Conservation (phyloP, 176 grass and related monocot genomes). For the bread wheat (Triticum aestivum) region DNA sequence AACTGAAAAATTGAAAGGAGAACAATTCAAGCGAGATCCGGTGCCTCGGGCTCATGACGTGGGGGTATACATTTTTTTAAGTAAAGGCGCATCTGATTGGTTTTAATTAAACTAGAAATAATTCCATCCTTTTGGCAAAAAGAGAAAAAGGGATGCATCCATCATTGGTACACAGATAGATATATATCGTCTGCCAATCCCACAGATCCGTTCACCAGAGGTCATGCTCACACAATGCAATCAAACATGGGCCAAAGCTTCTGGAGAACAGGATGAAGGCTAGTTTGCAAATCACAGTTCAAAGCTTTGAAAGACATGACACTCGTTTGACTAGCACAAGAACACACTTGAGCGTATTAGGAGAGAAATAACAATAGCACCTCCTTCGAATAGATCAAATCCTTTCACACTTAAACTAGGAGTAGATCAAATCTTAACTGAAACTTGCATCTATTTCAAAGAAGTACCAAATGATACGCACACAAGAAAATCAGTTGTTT, state of each 20-base stretch:
- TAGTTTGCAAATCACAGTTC: constrained; percentile 20
- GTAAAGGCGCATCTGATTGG: constrained; percentile 31
- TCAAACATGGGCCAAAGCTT: constrained; percentile 25
- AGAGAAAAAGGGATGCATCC: constrained; percentile 37
- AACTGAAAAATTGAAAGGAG: constrained; percentile 35
- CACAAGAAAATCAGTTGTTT: not conserved
- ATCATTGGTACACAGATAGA: constrained; percentile 43
- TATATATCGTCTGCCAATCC: constrained; percentile 44
- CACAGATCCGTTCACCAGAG: constrained; percentile 40
- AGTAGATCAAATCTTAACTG: constrained; percentile 28
- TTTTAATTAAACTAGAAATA: constrained; percentile 41
- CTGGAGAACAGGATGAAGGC: constrained; percentile 9
- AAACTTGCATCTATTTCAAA: not conserved
- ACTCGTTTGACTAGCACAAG: constrained; percentile 17
- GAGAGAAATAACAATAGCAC: not conserved
- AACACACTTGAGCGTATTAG: not conserved
- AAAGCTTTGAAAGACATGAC: constrained; percentile 19
- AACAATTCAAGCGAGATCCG: constrained; percentile 47
- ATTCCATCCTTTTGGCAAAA: constrained; percentile 46
- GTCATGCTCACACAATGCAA: constrained; percentile 23
- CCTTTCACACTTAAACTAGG: not conserved
- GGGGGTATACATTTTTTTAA: constrained; percentile 15
- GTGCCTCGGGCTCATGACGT: constrained; percentile 33
- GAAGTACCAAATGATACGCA: not conserved
- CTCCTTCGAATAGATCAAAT: constrained; percentile 11